Evolutionary conservation across 345 rosid genomes (phyloP).

Genomic region (Eucalyptus cloeziana): DNA sequence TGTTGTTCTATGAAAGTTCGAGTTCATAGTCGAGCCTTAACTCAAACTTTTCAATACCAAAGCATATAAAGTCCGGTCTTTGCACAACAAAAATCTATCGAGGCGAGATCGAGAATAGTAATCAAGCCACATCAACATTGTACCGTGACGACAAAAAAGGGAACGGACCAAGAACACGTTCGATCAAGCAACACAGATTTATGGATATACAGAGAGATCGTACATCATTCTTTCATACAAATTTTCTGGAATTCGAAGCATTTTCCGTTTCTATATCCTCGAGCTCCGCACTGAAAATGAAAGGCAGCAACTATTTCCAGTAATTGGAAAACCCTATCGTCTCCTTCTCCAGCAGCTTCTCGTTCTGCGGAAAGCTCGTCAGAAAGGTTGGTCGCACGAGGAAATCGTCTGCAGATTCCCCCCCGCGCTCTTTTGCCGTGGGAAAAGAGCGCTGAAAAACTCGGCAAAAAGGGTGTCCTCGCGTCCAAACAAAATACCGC

Average conservation of each 20-base stretch:
- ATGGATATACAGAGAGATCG: neutral
- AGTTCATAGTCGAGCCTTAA: neutral
- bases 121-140: neutral
- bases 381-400: neutral
- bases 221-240: neutral
- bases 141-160: neutral
- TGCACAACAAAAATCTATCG: neutral
- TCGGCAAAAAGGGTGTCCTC: neutral
- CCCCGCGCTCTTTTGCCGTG: neutral
- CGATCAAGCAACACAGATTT: neutral
- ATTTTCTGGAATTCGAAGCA: neutral
- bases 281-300: neutral
- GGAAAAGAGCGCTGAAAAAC: neutral
- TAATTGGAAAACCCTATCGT: neutral
- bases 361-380: neutral
- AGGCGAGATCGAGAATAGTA: neutral
- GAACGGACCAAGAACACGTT: neutral
- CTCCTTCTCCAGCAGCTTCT: neutral
- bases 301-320: neutral
- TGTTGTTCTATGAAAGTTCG: neutral
- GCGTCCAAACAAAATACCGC: neutral
- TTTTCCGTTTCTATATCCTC: neutral
- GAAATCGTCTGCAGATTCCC: neutral
- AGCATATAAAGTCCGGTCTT: neutral
- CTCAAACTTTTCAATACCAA: neutral